Percentiles rank a stretch among this genome's conserved stretches.
Evolutionary conservation across 768 basidiomycete genomes (phyloP).

Genomic region (Antrodiella citrinella): DNA sequence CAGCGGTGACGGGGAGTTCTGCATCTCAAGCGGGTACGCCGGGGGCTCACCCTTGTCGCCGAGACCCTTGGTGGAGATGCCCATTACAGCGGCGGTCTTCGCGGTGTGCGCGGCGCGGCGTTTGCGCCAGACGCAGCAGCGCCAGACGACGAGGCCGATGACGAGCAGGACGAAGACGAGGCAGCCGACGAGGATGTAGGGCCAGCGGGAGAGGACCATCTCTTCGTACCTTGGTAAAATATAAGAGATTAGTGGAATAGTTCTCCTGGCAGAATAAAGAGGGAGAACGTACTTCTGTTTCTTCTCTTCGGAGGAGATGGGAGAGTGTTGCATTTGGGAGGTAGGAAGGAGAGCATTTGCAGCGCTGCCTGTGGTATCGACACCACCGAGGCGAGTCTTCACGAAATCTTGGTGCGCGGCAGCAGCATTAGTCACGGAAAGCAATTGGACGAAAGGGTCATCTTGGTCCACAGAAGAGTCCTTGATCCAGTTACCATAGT

Average conservation of each 20-base stretch:
- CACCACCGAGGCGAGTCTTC: constrained; percentile 47
- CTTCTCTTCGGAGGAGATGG: constrained; percentile 31
- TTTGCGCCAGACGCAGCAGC: constrained; percentile 20
- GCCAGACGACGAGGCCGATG: constrained; percentile 21
- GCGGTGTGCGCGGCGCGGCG: constrained; percentile 7
- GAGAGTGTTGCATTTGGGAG: constrained; percentile 51
- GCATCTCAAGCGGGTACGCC: neutral
- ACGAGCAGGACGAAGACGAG: constrained; percentile 21
- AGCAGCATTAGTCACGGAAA: constrained; percentile 45
- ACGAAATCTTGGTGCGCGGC: constrained; percentile 63
- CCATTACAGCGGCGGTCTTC: constrained; percentile 9
- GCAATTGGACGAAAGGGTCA: constrained; percentile 64
- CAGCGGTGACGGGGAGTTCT: neutral
- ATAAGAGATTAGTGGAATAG: neutral
- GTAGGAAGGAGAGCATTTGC: constrained; percentile 55
- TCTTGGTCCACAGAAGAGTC: constrained; percentile 35
- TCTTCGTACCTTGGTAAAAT: constrained; percentile 19
- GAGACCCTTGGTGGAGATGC: constrained; percentile 3
- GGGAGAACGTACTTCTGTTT: constrained; percentile 17
- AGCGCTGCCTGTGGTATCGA: constrained; percentile 45
- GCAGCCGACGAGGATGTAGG: constrained; percentile 26
- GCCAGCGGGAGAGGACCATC: constrained; percentile 22
- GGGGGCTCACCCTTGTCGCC: neutral
- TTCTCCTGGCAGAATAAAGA: neutral
- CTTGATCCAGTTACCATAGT: constrained; percentile 64